Base-by-base conservation (phyloP, 2,329 filamentous ascomycete genomes). In the Cercospora sp. region DNA sequence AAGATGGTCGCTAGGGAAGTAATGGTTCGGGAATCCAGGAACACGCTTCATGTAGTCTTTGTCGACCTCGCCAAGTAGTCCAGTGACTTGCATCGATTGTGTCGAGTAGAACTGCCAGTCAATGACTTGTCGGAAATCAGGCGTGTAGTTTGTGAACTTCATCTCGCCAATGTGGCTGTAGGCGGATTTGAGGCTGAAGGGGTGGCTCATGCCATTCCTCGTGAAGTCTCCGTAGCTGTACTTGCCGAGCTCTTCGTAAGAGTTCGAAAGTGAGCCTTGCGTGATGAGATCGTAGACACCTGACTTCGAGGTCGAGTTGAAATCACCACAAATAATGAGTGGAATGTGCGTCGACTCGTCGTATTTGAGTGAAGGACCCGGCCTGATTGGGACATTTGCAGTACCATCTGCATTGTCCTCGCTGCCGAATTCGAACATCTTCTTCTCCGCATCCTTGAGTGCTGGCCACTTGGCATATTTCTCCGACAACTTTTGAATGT, bases 21-120 rank as follows among this genome's bases (percentile, higher is more conserved):
- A 93, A 82, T 93, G 94, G 79, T 95, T 94, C 21, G 94, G 94
- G 81, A 97, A 97, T 0, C 93, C 93, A 3, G 94, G 93, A 28
- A 97, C 92, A 63, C 90, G 88, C 79, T 92, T 90, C 67, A 97
- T 88, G 78, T 97, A 95, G 30, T 92, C 88, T 71, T 89, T 87
- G 78, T 97, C 94, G 2, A 96, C 92, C 53, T 94, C 91, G 32
- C 94, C 94, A 3, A 97, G 88, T 63, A 97, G 81, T 63, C 91
- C 91, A 18, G 92, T 90, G 26, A 96, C 91, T 77, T 95, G 91
- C 55, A 97, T 84, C 24, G 91, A 89, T 80, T 95, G 97, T 67
- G 93, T 94, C 66, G 93, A 94, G 81, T 97, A 99, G 93, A 94
- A 98, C 76, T 99, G 93, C 80, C 98, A 97, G 79, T 99, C 95